Percentiles rank a stretch among this genome's conserved stretches.
Conservation (phyloP, 1,284 basidiomycete species). For the Ustilago curta region DNA sequence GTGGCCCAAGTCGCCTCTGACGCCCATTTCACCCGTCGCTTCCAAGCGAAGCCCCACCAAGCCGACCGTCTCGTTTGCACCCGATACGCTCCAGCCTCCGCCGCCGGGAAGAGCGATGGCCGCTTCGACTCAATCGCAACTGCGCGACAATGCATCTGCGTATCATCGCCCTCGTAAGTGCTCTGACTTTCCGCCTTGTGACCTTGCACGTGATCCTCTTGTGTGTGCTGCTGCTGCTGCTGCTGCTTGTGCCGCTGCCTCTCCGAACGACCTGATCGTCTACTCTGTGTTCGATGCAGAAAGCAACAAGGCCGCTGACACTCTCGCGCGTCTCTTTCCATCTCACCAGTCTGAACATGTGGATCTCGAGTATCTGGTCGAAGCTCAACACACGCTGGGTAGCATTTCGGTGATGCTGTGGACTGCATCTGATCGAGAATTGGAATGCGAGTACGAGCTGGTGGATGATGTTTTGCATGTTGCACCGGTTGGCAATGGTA, state of each 20-base stretch:
- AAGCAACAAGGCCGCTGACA: constrained; percentile 33
- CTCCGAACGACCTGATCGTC: constrained; percentile 12
- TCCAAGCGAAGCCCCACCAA: constrained; percentile 17
- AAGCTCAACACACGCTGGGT: constrained; percentile 43
- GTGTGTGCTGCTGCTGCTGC: constrained; percentile 10
- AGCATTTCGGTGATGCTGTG: constrained; percentile 41
- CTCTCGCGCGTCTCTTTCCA: constrained; percentile 2
- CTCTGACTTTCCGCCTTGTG: constrained; percentile 8
- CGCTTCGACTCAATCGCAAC: constrained; percentile 20
- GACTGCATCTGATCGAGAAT: background rate
- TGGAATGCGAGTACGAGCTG: constrained; percentile 21
- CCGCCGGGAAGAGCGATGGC: constrained; percentile 16
- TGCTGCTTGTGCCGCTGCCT: constrained; percentile 14
- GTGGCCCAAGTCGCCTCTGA: constrained; percentile 43
- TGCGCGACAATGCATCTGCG: constrained; percentile 8
- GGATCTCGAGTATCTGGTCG: constrained; percentile 43
- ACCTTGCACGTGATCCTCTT: constrained; percentile 2
- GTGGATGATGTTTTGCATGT: constrained; percentile 15
- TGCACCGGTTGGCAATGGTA: constrained; percentile 3
- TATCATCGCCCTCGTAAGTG: constrained; percentile 30
- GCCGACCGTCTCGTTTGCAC: constrained; percentile 25
- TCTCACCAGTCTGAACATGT: constrained; percentile 24
- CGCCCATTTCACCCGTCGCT: constrained; percentile 24
- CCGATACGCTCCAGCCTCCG: constrained; percentile 16
- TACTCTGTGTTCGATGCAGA: constrained; percentile 5